Evolutionary conservation across 345 rosid genomes (phyloP).

Genomic region (Murraya koenigii): DNA sequence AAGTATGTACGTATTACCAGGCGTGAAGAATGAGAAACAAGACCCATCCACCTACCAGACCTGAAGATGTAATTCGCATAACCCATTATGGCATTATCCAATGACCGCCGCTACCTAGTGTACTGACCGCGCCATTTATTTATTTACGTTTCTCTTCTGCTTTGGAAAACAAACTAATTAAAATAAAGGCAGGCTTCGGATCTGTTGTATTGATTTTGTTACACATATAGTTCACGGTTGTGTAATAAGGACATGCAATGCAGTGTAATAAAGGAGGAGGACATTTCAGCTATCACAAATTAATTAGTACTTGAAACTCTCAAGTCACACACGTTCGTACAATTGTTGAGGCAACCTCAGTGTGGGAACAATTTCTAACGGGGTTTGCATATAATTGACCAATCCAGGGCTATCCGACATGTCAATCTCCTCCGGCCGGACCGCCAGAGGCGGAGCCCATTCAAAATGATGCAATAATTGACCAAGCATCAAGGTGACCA

Average conservation of each 20-base stretch:
- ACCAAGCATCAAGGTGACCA: constrained; percentile 43
- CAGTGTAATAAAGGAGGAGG: no score
- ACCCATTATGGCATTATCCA: constrained; percentile 46
- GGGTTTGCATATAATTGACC: constrained; percentile 39
- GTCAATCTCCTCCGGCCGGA: constrained; percentile 19
- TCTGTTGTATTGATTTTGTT: no score
- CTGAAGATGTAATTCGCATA: constrained; percentile 48
- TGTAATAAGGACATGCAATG: no score
- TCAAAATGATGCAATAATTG: constrained; percentile 42
- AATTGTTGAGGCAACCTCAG: constrained; percentile 23
- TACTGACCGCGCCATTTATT: no score
- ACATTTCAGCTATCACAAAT: not conserved
- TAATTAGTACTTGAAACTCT: not conserved
- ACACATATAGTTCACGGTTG: no score
- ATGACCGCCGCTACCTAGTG: constrained; percentile 4
- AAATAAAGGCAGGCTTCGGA: no score
- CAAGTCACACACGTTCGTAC: not conserved
- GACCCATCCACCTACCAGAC: constrained; percentile 44
- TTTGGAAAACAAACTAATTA: not conserved
- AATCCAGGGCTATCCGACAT: constrained; percentile 33
- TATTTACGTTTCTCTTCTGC: not conserved
- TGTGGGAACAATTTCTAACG: constrained; percentile 30
- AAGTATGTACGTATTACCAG: constrained; percentile 35
- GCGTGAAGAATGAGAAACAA: constrained; percentile 42
- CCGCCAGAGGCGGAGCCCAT: constrained; percentile 29